phyloP scores from a whole-genome alignment of 2,329 filamentous ascomycete genomes.

The Trichoderma aggressivum region DNA sequence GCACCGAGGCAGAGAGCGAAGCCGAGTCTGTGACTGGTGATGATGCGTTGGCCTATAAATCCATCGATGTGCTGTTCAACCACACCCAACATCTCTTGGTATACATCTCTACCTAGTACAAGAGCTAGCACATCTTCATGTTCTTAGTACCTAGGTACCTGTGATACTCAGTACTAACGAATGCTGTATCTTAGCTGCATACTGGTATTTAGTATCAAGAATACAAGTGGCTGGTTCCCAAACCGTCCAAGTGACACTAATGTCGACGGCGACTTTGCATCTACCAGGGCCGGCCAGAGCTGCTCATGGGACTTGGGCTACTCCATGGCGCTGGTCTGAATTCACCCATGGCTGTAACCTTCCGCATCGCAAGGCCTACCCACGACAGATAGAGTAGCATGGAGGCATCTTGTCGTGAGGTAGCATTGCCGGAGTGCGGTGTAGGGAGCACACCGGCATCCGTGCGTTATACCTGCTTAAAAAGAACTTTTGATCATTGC shows the following conservation, averaged over 20 bases:
- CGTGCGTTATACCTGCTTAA: background rate
- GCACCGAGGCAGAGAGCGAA: background rate
- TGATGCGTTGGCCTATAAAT: background rate
- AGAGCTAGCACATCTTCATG: background rate
- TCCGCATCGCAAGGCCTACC: background rate
- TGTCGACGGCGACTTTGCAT: background rate
- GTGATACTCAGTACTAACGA: background rate
- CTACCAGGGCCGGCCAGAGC: background rate
- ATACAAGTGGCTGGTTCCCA: background rate
- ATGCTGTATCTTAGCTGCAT: background rate
- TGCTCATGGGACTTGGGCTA: background rate
- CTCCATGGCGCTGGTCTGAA: background rate
- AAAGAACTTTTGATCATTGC: background rate
- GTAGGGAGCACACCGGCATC: background rate
- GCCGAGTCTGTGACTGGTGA: background rate
- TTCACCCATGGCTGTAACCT: background rate
- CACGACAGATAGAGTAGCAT: background rate
- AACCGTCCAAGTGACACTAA: background rate
- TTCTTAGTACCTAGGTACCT: background rate
- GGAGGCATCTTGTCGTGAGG: background rate
- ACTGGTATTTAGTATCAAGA: background rate
- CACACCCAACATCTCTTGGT: background rate
- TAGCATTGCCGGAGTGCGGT: background rate
- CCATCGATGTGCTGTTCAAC: background rate
- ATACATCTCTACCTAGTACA: background rate